Percentiles rank a stretch among this genome's conserved stretches.
Conservation (phyloP, 805 yeast genomes). For the Yamadazyma sp. region DNA sequence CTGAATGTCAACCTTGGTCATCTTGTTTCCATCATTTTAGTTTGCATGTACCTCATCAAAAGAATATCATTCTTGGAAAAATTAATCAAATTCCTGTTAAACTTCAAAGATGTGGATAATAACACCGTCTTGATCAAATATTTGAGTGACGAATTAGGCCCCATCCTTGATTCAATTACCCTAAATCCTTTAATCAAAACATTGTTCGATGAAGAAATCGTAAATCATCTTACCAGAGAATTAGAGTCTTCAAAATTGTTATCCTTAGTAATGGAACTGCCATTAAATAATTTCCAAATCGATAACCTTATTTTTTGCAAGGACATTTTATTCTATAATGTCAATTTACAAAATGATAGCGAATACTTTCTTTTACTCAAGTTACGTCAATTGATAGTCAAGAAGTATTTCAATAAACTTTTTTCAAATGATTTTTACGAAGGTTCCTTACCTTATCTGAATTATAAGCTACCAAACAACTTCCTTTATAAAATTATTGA, state of each 20-base stretch:
- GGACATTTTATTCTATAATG: conserved; percentile 8
- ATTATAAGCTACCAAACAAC: conserved; percentile 17
- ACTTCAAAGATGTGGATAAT: conserved; percentile 4
- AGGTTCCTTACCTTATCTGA: conserved; percentile 13
- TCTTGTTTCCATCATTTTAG: conserved; percentile 4
- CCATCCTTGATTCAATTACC: conserved; percentile 22
- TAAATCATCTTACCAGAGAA: conserved; percentile 19
- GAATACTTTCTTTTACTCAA: conserved; percentile 7
- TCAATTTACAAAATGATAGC: conserved; percentile 5
- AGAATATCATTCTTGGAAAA: conserved; percentile 22
- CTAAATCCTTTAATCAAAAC: conserved; percentile 3
- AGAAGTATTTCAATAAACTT: conserved; percentile 7
- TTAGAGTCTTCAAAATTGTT: conserved; percentile 23
- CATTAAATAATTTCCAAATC: conserved; percentile 11
- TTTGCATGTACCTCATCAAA: conserved; percentile 21
- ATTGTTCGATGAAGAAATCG: conserved; percentile 14
- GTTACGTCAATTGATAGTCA: conserved; percentile 8
- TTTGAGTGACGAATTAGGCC: conserved; percentile 24
- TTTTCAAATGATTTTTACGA: conserved; percentile 13
- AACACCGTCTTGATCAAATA: conserved; percentile 17
- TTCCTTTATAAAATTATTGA: conserved; percentile 22
- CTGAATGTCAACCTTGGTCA: conserved; percentile 2
- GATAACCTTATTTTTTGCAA: conserved; percentile 11
- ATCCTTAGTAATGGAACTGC: conserved; percentile 18
- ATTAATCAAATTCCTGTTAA: conserved; percentile 10